Evolutionary conservation across 208 protist genomes (phyloP).

Genomic region (Trypanosoma rangeli): DNA sequence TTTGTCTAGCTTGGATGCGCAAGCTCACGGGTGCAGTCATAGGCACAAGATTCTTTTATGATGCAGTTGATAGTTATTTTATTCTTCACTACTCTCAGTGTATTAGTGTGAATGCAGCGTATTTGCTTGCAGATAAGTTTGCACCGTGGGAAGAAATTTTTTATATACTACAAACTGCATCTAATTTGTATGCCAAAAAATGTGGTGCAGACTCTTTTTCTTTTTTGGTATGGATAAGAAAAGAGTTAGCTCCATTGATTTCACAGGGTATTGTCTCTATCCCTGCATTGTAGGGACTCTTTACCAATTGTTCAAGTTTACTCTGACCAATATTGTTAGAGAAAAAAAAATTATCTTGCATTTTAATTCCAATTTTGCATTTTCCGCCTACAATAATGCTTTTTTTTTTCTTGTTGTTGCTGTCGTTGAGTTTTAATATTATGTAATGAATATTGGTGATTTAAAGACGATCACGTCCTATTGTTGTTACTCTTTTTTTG

Average conservation of each 20-base stretch:
- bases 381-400: background rate
- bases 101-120: background rate
- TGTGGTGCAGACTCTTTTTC: constrained; percentile 16
- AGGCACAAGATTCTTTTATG: constrained; percentile 33
- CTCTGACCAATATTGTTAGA: background rate
- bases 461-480: background rate
- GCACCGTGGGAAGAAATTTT: constrained; percentile 23
- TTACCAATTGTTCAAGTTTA: background rate
- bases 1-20: constrained; percentile 17
- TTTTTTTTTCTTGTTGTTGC: constrained; percentile 32
- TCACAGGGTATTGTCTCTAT: constrained; percentile 3
- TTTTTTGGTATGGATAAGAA: constrained; percentile 22
- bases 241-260: constrained; percentile 16
- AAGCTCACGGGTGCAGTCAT: constrained; percentile 27
- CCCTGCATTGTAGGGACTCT: background rate
- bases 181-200: constrained; percentile 10
- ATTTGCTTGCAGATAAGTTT: constrained; percentile 15
- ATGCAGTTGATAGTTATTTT: constrained; percentile 26
- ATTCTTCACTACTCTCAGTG: constrained; percentile 1
- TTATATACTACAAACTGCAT: constrained; percentile 10
- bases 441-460: constrained; percentile 11
- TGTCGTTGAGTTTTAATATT: no score
- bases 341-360: no score
- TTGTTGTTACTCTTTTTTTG: background rate
- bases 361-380: no score